These are phyloP conservation scores for Ceriops zippeliana DNA, from an alignment of 345 rosid genomes.

Conservation along the genomic window DNA sequence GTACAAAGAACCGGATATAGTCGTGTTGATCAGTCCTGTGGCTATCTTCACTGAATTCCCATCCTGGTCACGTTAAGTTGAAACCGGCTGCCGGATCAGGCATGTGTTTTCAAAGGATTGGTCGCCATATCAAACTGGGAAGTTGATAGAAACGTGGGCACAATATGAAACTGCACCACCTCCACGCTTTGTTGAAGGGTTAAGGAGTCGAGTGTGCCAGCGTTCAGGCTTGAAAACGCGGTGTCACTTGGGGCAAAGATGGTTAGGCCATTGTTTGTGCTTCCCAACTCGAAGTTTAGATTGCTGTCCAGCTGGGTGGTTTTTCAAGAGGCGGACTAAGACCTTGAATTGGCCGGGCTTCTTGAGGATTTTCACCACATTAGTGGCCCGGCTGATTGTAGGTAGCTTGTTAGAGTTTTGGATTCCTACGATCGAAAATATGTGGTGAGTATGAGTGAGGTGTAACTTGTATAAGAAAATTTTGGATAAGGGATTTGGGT, in stretches of 20 bases:
- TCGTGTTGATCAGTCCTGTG: slow-evolving; percentile 31
- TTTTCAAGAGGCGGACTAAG: slow-evolving; percentile 16
- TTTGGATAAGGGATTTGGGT: too few species aligned
- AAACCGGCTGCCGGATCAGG: background rate
- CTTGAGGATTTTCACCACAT: slow-evolving; percentile 1
- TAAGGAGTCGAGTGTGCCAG: slow-evolving; percentile 14
- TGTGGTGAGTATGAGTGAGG: too few species aligned
- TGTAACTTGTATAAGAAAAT: too few species aligned
- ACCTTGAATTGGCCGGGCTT: slow-evolving; percentile 20
- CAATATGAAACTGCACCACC: slow-evolving; percentile 36
- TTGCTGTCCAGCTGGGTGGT: slow-evolving; percentile 25
- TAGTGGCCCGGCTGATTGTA: background rate
- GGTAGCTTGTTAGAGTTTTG: too few species aligned
- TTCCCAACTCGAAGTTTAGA: slow-evolving; percentile 15
- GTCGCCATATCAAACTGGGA: slow-evolving; percentile 39
- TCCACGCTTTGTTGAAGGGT: slow-evolving; percentile 25
- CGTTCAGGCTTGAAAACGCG: slow-evolving; percentile 22
- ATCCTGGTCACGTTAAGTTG: slow-evolving; percentile 23
- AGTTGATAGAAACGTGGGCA: slow-evolving; percentile 28
- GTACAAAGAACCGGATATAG: slow-evolving; percentile 26
- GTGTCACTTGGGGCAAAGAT: slow-evolving; percentile 23
- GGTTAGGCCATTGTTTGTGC: slow-evolving; percentile 19
- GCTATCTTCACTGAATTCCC: slow-evolving; percentile 15
- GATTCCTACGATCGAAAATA: too few species aligned
- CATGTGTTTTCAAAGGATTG: slow-evolving; percentile 36